Conservation (phyloP, 2,329 filamentous ascomycete genomes). For the Phyllosticta citriasiana region DNA sequence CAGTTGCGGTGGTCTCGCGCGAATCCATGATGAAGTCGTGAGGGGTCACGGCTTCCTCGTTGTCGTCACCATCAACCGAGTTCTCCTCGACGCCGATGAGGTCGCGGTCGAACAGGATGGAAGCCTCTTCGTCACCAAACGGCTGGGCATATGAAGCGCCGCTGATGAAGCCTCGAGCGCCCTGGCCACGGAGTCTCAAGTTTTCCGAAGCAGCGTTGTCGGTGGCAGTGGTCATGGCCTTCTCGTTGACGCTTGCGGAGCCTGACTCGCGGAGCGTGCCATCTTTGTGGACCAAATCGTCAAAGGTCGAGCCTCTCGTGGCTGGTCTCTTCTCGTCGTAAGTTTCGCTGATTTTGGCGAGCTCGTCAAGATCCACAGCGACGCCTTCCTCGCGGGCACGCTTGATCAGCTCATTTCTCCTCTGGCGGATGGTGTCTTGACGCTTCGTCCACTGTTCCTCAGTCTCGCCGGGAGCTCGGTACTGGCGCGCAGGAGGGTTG, state of each 20-base stretch:
- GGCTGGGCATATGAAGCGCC: constrained; percentile 35
- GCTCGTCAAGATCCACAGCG: constrained; percentile 32
- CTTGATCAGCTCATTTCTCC: constrained; percentile 26
- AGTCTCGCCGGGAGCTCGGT: constrained; percentile 15
- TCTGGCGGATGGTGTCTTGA: constrained; percentile 24
- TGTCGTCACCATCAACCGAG: constrained; percentile 14
- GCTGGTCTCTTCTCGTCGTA: constrained; percentile 13
- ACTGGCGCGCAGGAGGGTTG: constrained; percentile 5
- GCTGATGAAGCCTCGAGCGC: constrained; percentile 23
- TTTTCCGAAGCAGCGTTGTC: constrained; percentile 14
- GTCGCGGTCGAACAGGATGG: constrained; percentile 34
- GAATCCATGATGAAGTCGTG: constrained; percentile 20
- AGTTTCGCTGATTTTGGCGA: constrained; percentile 22
- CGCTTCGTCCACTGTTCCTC: constrained; percentile 21
- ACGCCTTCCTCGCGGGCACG: constrained; percentile 29
- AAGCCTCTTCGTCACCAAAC: constrained; percentile 34
- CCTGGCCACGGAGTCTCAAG: constrained; percentile 4
- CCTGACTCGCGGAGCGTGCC: constrained; percentile 24
- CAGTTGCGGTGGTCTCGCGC: constrained; percentile 22
- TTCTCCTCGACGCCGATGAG: constrained; percentile 17
- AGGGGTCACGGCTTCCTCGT: constrained; percentile 22
- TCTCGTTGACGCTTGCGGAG: constrained; percentile 12
- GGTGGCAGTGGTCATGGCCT: constrained; percentile 15
- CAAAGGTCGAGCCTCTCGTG: constrained; percentile 23
- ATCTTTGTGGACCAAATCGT: constrained; percentile 30